Percentiles rank a stretch among this genome's conserved stretches.
Evolutionary conservation across 176 grass and related monocot genomes (phyloP).

Genomic region (Dendrocalamus sinicus): DNA sequence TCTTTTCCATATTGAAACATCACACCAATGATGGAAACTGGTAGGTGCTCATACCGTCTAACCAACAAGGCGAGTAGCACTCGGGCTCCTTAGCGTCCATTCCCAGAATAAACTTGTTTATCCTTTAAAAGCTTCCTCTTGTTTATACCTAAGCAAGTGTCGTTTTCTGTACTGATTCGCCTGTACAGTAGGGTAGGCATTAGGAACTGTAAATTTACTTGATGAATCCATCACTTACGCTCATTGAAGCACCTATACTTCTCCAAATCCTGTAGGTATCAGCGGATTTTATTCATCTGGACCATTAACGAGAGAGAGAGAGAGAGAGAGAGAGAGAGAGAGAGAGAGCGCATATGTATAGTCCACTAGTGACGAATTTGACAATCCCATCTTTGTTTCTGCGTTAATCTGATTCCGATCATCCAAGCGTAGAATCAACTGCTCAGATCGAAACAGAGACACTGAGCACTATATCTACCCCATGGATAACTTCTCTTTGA

Average conservation of each 20-base stretch:
- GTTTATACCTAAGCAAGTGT: background rate
- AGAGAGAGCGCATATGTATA: background rate
- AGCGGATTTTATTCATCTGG: background rate
- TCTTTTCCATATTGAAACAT: background rate
- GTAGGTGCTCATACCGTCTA: background rate
- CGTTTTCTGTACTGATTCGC: constrained; percentile 7
- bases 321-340: no score
- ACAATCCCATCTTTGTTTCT: background rate
- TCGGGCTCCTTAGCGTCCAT: constrained; percentile 3
- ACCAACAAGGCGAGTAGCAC: constrained; percentile 12
- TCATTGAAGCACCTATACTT: background rate
- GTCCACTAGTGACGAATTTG: background rate
- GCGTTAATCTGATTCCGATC: background rate
- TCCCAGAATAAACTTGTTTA: constrained; percentile 18
- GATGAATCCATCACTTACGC: background rate
- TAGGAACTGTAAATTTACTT: background rate
- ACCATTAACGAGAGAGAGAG: background rate
- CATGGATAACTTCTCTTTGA: background rate
- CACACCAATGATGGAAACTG: background rate
- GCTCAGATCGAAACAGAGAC: background rate
- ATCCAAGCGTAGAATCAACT: background rate
- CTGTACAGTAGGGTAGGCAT: background rate
- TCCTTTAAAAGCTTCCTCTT: background rate
- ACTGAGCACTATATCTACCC: background rate
- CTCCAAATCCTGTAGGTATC: background rate